Base-by-base conservation (phyloP, 1,284 basidiomycete genomes). In the Puccinia novopanici region DNA sequence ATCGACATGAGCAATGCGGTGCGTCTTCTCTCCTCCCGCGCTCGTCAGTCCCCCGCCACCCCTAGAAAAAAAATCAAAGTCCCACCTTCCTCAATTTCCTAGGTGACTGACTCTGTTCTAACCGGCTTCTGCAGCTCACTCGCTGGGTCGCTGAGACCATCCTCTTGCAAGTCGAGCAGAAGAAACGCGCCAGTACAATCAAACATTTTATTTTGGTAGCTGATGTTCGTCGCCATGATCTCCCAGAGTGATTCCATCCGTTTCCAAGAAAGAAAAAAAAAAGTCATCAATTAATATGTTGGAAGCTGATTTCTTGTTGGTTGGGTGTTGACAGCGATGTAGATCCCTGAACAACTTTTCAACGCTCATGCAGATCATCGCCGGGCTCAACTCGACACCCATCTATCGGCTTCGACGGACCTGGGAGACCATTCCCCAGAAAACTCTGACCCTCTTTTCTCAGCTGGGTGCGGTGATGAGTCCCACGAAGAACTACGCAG, bases 141-240 rank as follows among this genome's bases (percentile, higher is more conserved):
- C 91, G 94, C 82, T 99, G 97, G 95, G 95, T 99, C 1, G 92
- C 93, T 2, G 94, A 97, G 83, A 90, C 91, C 10, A 91, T 99
- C 42, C 88, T 99, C 40, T 89, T 88, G 77, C 91, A 93, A 83
- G 92, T 93, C 82, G 95, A 98, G 84, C 91, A 93, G 12, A 91
- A 92, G 85, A 92, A 91, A 85, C 90, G 96, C 24, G 92, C 93
- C 5, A 87, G 87, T 30, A 87, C 92, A 70, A 89, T 99, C 81
- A 98, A 96, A 85, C 93, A 97, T 82, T 93, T 98, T 84, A 96
- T 99, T 86, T 90, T 89, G 82, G 89, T 98, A 61, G 95, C 97
- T 57, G 95, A 98, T 84, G 95, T 96, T 83, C 86, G 93, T 30
- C 5, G n/a, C 24, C 37, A 22, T 40, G 72, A 19, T 48, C 17